A percentile compares a stretch with the other conserved stretches of the same genome.
phyloP scores from a whole-genome alignment of 495 filamentous ascomycete genomes.

The Penicillium ucsense region DNA sequence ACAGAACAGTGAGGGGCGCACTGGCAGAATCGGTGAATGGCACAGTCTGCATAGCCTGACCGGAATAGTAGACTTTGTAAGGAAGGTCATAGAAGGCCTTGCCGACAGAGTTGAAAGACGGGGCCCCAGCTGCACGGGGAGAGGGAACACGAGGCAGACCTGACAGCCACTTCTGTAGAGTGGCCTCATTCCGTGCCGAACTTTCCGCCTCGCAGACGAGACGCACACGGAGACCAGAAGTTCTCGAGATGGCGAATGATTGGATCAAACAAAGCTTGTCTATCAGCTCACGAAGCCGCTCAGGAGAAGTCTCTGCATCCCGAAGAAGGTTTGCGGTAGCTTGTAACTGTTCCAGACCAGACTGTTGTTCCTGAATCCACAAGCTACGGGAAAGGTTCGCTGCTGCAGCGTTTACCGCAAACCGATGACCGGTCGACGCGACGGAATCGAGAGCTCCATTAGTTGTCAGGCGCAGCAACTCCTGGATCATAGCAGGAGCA shows the following conservation, averaged over 20 bases:
- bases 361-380: slow-evolving; percentile 66
- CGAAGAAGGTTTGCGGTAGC: slow-evolving; percentile 59
- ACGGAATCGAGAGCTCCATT: slow-evolving; percentile 88
- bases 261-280: slow-evolving; percentile 83
- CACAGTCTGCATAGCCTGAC: slow-evolving; percentile 68
- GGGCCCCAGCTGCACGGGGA: slow-evolving; percentile 22
- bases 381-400: slow-evolving; percentile 65
- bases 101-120: slow-evolving; percentile 29
- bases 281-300: slow-evolving; percentile 65
- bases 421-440: slow-evolving; percentile 77
- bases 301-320: slow-evolving; percentile 43
- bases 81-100: slow-evolving; percentile 90
- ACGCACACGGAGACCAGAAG: slow-evolving; percentile 58
- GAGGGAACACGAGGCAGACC: slow-evolving; percentile 40
- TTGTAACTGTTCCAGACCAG: slow-evolving; percentile 78
- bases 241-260: slow-evolving; percentile 53
- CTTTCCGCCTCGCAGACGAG: slow-evolving; percentile 75
- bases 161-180: slow-evolving; percentile 62
- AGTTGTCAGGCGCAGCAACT: slow-evolving; percentile 73
- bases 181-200: slow-evolving; percentile 55
- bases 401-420: slow-evolving; percentile 71
- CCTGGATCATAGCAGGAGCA: slow-evolving; percentile 70
- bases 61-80: slow-evolving; percentile 94
- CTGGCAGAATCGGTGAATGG: slow-evolving; percentile 69
- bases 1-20: slow-evolving; percentile 75